These are phyloP conservation scores for Oldenlandia corymbosa DNA, from an alignment of 257 asterid species.

Conservation along the genomic window DNA sequence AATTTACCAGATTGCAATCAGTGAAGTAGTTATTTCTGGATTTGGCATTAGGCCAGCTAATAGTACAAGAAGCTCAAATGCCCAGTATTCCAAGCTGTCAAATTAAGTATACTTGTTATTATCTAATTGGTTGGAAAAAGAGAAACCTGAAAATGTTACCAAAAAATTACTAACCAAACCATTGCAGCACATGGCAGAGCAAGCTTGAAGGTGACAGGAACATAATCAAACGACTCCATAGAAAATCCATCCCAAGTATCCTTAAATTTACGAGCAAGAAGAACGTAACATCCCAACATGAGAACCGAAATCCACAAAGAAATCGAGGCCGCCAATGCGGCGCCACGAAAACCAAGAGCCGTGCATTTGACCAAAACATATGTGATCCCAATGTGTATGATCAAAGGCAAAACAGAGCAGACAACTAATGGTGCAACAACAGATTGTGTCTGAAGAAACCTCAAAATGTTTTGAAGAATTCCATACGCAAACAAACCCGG, in stretches of 20 bases:
- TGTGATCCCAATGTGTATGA: constrained; percentile 49
- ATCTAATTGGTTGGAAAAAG: not conserved
- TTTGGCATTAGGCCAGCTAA: constrained; percentile 83
- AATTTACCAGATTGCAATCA: constrained; percentile 79
- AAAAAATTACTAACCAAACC: constrained; percentile 48
- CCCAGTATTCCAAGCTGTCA: constrained; percentile 78
- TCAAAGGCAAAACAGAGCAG: constrained; percentile 46
- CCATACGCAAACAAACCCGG: constrained; percentile 74
- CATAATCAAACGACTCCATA: constrained; percentile 27
- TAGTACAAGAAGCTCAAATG: constrained; percentile 77
- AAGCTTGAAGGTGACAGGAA: constrained; percentile 33
- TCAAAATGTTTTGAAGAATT: constrained; percentile 47
- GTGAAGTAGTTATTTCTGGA: constrained; percentile 56
- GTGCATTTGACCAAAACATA: constrained; percentile 43
- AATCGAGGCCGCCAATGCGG: constrained; percentile 56
- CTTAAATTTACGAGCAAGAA: constrained; percentile 30
- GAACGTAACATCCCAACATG: constrained; percentile 37
- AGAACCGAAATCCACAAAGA: constrained; percentile 59
- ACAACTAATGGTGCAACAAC: constrained; percentile 45
- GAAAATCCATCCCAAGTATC: constrained; percentile 55
- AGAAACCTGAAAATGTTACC: not conserved
- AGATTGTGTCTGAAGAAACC: constrained; percentile 71
- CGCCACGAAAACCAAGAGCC: constrained; percentile 43
- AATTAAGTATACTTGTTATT: not conserved
- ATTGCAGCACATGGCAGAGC: constrained; percentile 73